Base-by-base conservation (phyloP, 768 basidiomycete species). In the Amanita thiersii region DNA sequence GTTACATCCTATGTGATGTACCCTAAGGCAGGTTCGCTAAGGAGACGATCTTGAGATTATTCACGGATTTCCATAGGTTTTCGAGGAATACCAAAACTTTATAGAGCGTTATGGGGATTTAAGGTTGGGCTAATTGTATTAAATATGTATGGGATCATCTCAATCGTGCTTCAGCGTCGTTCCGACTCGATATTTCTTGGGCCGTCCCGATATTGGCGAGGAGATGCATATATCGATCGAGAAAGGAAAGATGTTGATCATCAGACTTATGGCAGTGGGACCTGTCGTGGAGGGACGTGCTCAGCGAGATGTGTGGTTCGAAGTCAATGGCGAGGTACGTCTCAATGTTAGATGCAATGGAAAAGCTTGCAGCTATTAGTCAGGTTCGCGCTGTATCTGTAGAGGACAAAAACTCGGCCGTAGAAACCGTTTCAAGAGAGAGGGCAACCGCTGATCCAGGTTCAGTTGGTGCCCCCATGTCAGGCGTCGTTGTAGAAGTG, bases 1-100 rank as follows among this genome's bases (percentile, higher is more conserved):
- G 93, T 98, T 34, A 80, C 83, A 28, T 92, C 88, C 39, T 96
- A 91, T 69, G 86, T 87, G 60, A 97, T 99, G 93, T 99, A 97
- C 59, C 92, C 94, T 31, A 94, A 96, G 81, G 91, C 86, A 49
- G 35, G 57, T 51, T 34, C 41, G 7, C 29, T 39, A 21, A 23
- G 41, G 38, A 21, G 33, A 37, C 39, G 39, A 29, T 33, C 10
- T 23, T 14, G n/a, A 18, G 36, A 25, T 12, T 43, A n/a, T 37
- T 14, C 26, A 28, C 47, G 15, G 30, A 10, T 36, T 37, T 20
- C 29, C 35, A 43, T 38, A 90, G 87, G 91, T 94, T 45, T 98
- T 97, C 59, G 96, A 98, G 59, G 94, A 99, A 61, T 97, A 85
- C 60, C 87, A 91, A 59, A 75, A 81, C 49, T 99, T 97, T 69